Evolutionary conservation across 805 yeast genomes (phyloP).

Genomic region (Pichia exigua): DNA sequence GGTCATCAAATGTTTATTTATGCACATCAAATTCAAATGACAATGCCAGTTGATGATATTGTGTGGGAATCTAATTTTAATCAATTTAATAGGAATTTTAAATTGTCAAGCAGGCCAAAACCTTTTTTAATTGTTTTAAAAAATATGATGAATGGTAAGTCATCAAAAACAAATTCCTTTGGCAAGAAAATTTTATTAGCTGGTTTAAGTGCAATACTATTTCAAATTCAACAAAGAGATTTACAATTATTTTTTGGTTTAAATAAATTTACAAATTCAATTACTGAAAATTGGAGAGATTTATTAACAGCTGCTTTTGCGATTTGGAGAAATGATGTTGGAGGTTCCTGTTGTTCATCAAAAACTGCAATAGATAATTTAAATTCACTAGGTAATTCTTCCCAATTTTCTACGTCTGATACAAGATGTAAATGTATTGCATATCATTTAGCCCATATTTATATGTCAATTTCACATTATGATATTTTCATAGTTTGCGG

Average conservation of each 20-base stretch:
- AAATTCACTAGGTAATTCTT: conserved; percentile 20
- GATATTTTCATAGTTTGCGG: conserved; percentile 78
- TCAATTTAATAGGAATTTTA: conserved; percentile 17
- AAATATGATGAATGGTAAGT: conserved; percentile 44
- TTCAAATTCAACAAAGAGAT: conserved; percentile 67
- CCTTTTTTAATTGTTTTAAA: conserved; percentile 54
- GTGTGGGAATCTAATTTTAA: conserved; percentile 38
- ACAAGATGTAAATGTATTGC: conserved; percentile 56
- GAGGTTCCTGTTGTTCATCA: conserved; percentile 30
- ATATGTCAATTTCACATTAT: conserved; percentile 64
- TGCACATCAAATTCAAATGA: conserved; percentile 52
- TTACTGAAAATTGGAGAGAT: conserved; percentile 57
- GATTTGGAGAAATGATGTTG: conserved; percentile 51
- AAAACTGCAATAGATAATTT: conserved; percentile 27
- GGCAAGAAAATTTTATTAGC: conserved; percentile 61
- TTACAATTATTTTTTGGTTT: conserved; percentile 47
- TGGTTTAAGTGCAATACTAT: conserved; percentile 59
- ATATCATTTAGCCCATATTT: conserved; percentile 66
- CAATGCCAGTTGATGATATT: conserved; percentile 56
- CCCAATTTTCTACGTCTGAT: conserved; percentile 30
- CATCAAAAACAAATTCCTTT: conserved; percentile 44
- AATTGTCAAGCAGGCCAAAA: conserved; percentile 24
- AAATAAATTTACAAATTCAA: conserved; percentile 28
- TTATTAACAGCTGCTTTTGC: conserved; percentile 62
- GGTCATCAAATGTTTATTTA: conserved; percentile 59